phyloP scores from a whole-genome alignment of 176 grass and related monocot genomes.

The Elymus sibiricus region DNA sequence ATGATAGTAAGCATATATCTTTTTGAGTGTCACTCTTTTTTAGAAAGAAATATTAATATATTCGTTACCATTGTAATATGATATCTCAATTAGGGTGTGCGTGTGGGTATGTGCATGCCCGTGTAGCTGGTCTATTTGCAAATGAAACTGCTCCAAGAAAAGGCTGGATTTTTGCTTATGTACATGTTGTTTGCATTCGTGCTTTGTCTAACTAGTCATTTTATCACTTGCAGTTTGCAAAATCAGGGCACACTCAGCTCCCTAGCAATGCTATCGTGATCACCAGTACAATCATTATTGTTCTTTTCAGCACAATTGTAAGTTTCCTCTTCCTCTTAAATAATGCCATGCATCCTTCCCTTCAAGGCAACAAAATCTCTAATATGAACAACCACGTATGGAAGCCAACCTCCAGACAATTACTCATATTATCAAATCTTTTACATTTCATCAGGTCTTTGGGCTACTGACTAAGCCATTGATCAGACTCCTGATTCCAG shows the following conservation, averaged over 20 bases:
- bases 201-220: neutral
- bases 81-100: neutral
- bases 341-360: neutral
- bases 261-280: constrained; percentile 92
- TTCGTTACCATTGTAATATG: neutral
- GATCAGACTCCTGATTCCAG: constrained; percentile 56
- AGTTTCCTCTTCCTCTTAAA: constrained; percentile 6
- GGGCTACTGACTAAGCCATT: constrained; percentile 84
- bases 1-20: neutral
- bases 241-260: constrained; percentile 72
- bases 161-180: neutral
- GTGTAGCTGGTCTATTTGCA: neutral
- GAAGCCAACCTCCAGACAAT: neutral
- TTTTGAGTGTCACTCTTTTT: neutral
- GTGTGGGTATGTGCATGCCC: neutral
- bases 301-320: constrained; percentile 94
- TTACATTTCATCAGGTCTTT: constrained; percentile 59
- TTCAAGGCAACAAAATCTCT: neutral
- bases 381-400: constrained; percentile 7
- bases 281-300: constrained; percentile 82
- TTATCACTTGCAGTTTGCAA: constrained; percentile 66
- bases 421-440: neutral
- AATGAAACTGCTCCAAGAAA: neutral
- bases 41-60: neutral
- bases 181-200: neutral